Base-by-base conservation (phyloP, 1,139 yeast genomes). In the Nakaseomyces delphensis region DNA sequence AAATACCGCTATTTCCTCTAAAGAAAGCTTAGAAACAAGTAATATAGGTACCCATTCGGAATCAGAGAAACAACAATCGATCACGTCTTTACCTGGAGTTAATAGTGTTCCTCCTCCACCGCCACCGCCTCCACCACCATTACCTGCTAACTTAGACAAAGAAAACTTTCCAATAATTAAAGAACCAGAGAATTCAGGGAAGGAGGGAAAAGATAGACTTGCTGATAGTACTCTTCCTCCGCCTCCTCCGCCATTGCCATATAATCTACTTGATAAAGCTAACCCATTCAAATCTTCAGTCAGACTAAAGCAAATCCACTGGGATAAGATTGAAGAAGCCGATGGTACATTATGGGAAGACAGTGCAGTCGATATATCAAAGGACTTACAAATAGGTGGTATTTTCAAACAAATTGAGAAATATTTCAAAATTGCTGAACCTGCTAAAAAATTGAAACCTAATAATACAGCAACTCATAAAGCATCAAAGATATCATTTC, bases 301-400 rank as follows among this genome's bases (percentile, higher is more conserved):
- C 14, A 81, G 79, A 50, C 69, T 91, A 54, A 91, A 89, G 60
- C 97, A 89, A 57, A 80, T 91, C 71, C 98, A 91, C 59, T 91
- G 97, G 97, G 95, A 89, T 52, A 83, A 77, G 57, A 69, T 91
- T 37, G 81, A 78, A 24, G 70, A 71, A 39, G 78, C 85, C 37
- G 75, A 79, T 36, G 73, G 79, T 36, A 89, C 97, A 0, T 76
- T 91, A 43, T 91, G 98, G 98, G 76, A 73, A 31, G 50, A 66
- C 71, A 23, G 71, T 71, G 38, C 66, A 64, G 7, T 63, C 69
- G 63, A 79, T 21, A 71, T 76, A 0, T 75, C 74, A 41, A 69
- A 87, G 39, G 35, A 20, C 18, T 68, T 76, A 41, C 74, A 77
- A 46, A 36, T 38, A 15, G 70, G 74, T 48, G 97, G 97, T 16